Evolutionary conservation across 192 early-diverging fungal genomes (phyloP).

Genomic region (Coemansia sp.): DNA sequence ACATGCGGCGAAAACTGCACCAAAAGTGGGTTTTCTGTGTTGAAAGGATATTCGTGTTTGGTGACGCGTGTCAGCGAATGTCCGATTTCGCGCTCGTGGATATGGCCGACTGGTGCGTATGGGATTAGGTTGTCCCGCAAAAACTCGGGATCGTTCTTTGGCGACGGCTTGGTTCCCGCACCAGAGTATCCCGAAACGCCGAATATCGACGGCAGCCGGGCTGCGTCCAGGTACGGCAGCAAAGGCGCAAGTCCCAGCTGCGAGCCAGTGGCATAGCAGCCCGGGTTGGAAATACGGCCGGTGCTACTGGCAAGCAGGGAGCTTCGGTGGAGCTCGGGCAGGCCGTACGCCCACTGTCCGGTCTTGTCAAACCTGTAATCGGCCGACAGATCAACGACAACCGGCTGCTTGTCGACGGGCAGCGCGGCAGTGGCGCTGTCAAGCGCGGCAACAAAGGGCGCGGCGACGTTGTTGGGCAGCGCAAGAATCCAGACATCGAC

Average conservation of each 20-base stretch:
- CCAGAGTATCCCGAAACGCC: constrained; percentile 98
- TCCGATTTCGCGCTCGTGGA: constrained; percentile 92
- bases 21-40: constrained; percentile 23
- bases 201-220: constrained; percentile 76
- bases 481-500: constrained; percentile 97
- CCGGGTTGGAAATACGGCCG: constrained; percentile 88
- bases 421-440: constrained; percentile 56
- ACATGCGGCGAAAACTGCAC: constrained; percentile 91
- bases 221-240: constrained; percentile 60
- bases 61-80: constrained; percentile 63
- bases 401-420: constrained; percentile 53
- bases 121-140: constrained; percentile 90
- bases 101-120: constrained; percentile 90
- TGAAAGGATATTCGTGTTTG: constrained; percentile 9
- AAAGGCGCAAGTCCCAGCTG: constrained; percentile 89
- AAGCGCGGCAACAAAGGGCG: constrained; percentile 87
- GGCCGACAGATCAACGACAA: constrained; percentile 87
- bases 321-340: constrained; percentile 80
- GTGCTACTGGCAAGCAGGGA: constrained; percentile 55
- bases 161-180: constrained; percentile 96
- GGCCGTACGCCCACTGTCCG: constrained; percentile 82
- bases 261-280: constrained; percentile 97
- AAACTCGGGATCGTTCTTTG: constrained; percentile 89
- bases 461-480: constrained; percentile 91
- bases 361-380: constrained; percentile 85